Conservation (phyloP, 2,329 filamentous ascomycete species). For the Diaporthe sp. region DNA sequence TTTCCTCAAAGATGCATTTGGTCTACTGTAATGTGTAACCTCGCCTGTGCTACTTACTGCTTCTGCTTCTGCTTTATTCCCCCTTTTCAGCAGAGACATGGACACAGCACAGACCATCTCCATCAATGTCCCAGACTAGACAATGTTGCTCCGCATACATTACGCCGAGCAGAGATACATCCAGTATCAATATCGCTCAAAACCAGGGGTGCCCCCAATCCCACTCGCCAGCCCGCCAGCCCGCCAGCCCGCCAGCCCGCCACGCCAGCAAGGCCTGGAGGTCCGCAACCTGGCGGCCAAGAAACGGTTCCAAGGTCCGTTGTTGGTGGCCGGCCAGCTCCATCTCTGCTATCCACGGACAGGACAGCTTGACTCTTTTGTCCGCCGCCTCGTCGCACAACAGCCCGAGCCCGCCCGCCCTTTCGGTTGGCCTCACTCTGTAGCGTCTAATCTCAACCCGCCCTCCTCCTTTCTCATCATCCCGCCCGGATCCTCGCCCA, state of each 20-base stretch:
- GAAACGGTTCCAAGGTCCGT: conserved; percentile 11
- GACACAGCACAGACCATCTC: conserved; percentile 12
- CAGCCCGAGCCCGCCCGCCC: background rate
- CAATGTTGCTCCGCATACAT: background rate
- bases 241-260: background rate
- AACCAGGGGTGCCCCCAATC: background rate
- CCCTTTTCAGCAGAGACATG: background rate
- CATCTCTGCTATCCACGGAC: too few species aligned
- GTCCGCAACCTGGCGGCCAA: conserved; percentile 23
- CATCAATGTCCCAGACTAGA: background rate
- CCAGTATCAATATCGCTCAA: background rate
- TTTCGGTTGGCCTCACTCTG: conserved; percentile 19
- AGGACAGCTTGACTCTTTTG: conserved; percentile 15
- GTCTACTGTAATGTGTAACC: background rate
- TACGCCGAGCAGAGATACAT: background rate
- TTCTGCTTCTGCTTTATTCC: background rate
- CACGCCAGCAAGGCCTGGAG: conserved; percentile 5
- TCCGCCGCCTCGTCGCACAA: background rate
- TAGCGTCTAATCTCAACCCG: conserved; percentile 14
- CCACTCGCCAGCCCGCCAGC: background rate
- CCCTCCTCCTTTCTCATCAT: conserved; percentile 14
- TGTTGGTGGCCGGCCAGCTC: background rate
- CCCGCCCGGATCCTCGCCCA: too few species aligned
- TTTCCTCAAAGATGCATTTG: background rate
- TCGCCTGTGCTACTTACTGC: too few species aligned